Percentiles rank a stretch among this genome's conserved stretches.
These are phyloP conservation scores for Dothidotthia symphoricarpi DNA, from an alignment of 2,329 filamentous ascomycete genomes.

Conservation along the genomic window DNA sequence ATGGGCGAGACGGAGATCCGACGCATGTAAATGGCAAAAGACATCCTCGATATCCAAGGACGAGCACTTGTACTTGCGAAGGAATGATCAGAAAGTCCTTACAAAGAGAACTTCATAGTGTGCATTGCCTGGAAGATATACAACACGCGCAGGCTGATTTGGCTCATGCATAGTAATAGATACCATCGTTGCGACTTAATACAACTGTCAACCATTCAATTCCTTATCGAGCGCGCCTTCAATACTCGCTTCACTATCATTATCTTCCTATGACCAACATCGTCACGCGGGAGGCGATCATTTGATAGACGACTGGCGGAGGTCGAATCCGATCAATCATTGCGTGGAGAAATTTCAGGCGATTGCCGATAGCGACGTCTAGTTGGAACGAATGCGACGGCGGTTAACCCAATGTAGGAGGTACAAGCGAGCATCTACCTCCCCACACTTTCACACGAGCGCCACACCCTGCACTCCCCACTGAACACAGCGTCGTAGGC, in stretches of 20 bases:
- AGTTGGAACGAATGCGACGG: constrained; percentile 2
- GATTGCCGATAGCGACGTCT: constrained; percentile 1
- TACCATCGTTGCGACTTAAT: constrained; percentile 25
- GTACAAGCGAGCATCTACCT: constrained; percentile 31
- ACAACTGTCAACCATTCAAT: constrained; percentile 20
- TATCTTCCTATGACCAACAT: constrained; percentile 14
- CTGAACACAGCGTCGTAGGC: constrained; percentile 4
- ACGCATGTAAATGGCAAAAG: constrained; percentile 61
- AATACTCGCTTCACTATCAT: constrained; percentile 20
- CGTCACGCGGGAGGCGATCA: constrained; percentile 9
- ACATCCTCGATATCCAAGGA: neutral
- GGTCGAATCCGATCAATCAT: constrained; percentile 2
- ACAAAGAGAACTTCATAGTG: no score
- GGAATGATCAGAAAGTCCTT: constrained; percentile 19
- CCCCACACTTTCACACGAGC: constrained; percentile 29
- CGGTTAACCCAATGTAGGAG: constrained; percentile 20
- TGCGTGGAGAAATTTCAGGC: constrained; percentile 1
- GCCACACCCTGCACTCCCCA: constrained; percentile 12
- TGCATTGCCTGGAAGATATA: no score
- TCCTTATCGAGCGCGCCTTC: constrained; percentile 17
- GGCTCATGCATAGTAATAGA: constrained; percentile 26
- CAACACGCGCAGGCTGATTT: no score
- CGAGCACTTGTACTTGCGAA: constrained; percentile 4
- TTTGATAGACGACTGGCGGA: constrained; percentile 9
- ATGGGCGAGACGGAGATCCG: constrained; percentile 82